Evolutionary conservation across 2,329 filamentous ascomycete species (phyloP), one percentile per base, ranked within the genome.

Genomic region (Talaromyces atroroseus): DNA sequence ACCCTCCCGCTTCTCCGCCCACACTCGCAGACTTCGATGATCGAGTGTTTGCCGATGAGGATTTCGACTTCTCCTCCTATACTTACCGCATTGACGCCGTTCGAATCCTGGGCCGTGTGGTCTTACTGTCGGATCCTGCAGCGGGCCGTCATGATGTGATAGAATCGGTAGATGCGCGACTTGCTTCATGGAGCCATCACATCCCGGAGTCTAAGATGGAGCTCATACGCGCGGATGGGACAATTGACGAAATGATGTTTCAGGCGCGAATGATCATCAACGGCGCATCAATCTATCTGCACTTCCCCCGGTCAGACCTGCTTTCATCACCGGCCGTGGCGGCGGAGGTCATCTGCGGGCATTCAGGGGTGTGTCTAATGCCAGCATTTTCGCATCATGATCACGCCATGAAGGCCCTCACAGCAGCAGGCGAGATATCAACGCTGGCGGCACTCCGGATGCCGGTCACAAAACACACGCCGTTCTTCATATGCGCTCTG

Each of bases 171-270:
- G 79, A 82, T 65, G 77, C 78, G 12, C 71, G 75, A 48, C 79
- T 87, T 47, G 79, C 80, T 14, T 92, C 90, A 68, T 96, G 90
- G 89, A 82, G 84, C 54, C 81, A 92, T 49, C 88, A 94, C 64
- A 77, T 96, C 0, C 91, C 92, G 0, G 77, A 80, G 16, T 79
- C 79, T 14, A 95, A 95, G 73, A 79, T 80, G 55, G 82, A 89
- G 59, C 79, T 89, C 16, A 76, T 95, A 53, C 82, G 84, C 58
- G 81, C 82, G 60, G 83, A 87, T 63, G 86, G 89, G 32, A 80
- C 84, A 53, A 78, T 92, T 11, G 92, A 96, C 68, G 90, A 95
- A 72, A 87, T 95, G 81, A 85, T 96, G 72, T 95, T 96, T 74
- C 90, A 95, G 69, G 91, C 89, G 0, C 87, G 89, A 60, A 92